Percentiles rank a stretch among this genome's conserved stretches.
These are phyloP conservation scores for Coelastrella sp. DNA, from an alignment of 139 green algal species.

Conservation along the genomic window DNA sequence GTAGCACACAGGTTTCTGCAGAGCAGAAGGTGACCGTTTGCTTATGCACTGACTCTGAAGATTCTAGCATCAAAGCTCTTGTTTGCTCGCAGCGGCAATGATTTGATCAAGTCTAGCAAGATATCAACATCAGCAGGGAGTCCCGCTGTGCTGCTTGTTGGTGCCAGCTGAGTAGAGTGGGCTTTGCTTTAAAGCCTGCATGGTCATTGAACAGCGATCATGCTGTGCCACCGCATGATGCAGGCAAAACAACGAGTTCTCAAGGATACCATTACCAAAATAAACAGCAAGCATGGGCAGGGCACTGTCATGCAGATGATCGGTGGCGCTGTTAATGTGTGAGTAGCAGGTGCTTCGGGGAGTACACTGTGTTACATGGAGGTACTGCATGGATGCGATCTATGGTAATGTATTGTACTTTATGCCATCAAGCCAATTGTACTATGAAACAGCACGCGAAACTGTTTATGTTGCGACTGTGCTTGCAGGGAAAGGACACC, in stretches of 20 bases:
- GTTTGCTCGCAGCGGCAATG: too few species aligned
- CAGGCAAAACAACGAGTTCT: conserved; percentile 43
- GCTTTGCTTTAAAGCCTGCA: too few species aligned
- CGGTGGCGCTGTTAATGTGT: conserved; percentile 57
- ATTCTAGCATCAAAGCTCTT: too few species aligned
- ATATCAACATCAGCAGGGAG: too few species aligned
- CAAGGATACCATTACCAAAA: conserved; percentile 49
- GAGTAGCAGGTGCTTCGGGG: conserved; percentile 21
- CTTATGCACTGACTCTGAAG: too few species aligned
- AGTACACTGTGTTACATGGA: neutral
- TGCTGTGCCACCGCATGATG: too few species aligned
- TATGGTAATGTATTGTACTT: neutral
- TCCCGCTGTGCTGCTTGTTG: neutral
- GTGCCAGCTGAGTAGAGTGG: too few species aligned
- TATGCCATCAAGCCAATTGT: too few species aligned
- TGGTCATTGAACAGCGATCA: too few species aligned
- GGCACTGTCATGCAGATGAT: conserved; percentile 80
- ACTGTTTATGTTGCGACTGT: too few species aligned
- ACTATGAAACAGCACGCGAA: too few species aligned
- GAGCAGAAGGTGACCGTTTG: neutral
- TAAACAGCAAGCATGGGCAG: conserved; percentile 68
- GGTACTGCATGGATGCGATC: neutral
- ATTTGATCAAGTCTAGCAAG: too few species aligned
- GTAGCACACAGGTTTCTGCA: neutral
- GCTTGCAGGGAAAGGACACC: conserved; percentile 57